Base-by-base conservation (phyloP, 768 basidiomycete species). In the Cytidiella melzeri region DNA sequence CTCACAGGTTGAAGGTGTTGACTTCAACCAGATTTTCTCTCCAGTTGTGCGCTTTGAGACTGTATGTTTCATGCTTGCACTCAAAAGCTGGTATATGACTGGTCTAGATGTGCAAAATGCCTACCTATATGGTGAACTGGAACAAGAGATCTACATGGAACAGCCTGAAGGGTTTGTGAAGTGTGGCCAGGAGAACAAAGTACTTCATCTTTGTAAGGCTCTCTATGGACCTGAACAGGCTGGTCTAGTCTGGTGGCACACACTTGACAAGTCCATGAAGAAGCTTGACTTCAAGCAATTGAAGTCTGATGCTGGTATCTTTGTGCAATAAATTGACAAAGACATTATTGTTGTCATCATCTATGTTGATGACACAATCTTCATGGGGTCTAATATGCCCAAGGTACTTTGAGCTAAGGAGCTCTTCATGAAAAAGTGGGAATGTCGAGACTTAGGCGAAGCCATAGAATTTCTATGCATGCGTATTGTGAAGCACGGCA, bases 1-100 rank as follows among this genome's bases (percentile, higher is more conserved):
- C n/a, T n/a, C n/a, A n/a, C 69, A 69, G 43, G 50, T 64, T 1
- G 52, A 47, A n/a, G 65, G 65, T 15, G 26, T 61, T 20, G 62
- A 66, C 48, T 64, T 51, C 50, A 41, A 55, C 43, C 47, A 65
- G 47, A 60, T 56, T 1, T 67, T 63, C 47, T 56, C 67, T n/a
- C 64, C 69, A 4, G 63, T 68, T 4, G 61, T 56, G 1, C 42
- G 54, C 18, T n/a, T n/a, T n/a, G n/a, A n/a, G n/a, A n/a, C n/a
- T n/a, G n/a, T n/a, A n/a, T n/a, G n/a, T n/a, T n/a, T 57, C 25
- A n/a, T 61, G 3, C 61, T 57, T 7, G 62, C 63, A 7, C 25
- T 41, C 0, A 40, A 59, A 20, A 53, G 57, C 49, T 57, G 57
- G 46, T 41, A 61, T 15, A 51, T 69, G 24, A 38, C 58, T 20